Evolutionary conservation across 805 yeast genomes (phyloP).

Genomic region (Candida multigemmis): DNA sequence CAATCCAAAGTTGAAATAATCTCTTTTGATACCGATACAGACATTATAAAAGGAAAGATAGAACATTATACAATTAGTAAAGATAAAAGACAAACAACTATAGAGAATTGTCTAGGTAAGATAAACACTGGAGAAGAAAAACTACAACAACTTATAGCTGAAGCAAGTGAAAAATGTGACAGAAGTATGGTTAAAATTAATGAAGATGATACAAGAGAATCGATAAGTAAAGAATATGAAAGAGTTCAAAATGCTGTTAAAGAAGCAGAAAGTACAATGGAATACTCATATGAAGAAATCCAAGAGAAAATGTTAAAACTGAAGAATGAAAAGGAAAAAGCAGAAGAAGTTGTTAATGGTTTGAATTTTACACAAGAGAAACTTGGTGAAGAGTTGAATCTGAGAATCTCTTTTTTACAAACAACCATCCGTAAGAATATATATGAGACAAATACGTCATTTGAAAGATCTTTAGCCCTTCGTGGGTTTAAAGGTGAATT

Average conservation of each 20-base stretch:
- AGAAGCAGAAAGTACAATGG: slow-evolving; percentile 44
- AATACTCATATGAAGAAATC: slow-evolving; percentile 48
- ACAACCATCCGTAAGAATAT: slow-evolving; percentile 22
- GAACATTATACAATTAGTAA: slow-evolving; percentile 6
- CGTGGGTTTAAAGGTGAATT: slow-evolving; percentile 73
- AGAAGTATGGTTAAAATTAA: slow-evolving; percentile 34
- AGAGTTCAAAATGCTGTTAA: slow-evolving; percentile 37
- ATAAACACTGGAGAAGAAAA: slow-evolving; percentile 17
- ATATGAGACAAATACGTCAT: slow-evolving; percentile 28
- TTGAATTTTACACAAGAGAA: slow-evolving; percentile 16
- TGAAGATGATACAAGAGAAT: slow-evolving; percentile 34
- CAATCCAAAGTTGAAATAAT: slow-evolving; percentile 5
- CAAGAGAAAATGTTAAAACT: slow-evolving; percentile 36
- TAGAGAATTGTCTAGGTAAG: slow-evolving; percentile 6
- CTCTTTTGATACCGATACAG: slow-evolving; percentile 7
- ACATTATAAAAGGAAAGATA: slow-evolving; percentile 5
- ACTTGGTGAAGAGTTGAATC: slow-evolving; percentile 19
- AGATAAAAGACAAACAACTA: slow-evolving; percentile 5
- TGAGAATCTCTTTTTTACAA: slow-evolving; percentile 21
- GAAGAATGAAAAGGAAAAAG: slow-evolving; percentile 32
- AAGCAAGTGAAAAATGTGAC: slow-evolving; percentile 35
- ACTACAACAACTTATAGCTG: slow-evolving; percentile 11
- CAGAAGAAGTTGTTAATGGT: slow-evolving; percentile 29
- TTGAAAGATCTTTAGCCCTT: slow-evolving; percentile 48
- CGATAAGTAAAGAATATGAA: slow-evolving; percentile 40